Conservation (phyloP, 2,329 filamentous ascomycete genomes). For the Colletotrichum musicola region DNA sequence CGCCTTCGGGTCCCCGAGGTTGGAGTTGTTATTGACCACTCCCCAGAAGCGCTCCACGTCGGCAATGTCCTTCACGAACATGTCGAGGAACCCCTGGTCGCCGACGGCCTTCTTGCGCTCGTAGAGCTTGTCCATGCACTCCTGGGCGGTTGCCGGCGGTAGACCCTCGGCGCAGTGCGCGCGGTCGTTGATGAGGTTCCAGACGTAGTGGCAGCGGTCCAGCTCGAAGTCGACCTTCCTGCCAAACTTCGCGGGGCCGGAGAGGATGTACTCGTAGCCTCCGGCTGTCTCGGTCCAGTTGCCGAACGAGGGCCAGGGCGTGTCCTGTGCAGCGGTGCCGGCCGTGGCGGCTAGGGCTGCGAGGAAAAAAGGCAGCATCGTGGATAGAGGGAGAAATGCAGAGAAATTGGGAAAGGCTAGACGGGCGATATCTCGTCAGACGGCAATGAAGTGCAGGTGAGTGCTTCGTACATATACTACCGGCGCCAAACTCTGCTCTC, state of each 20-base stretch:
- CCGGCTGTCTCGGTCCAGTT: conserved; percentile 29
- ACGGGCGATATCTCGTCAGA: too few relatives aligned
- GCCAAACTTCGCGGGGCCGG: conserved; percentile 28
- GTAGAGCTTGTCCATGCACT: conserved; percentile 32
- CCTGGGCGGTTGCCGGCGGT: background rate
- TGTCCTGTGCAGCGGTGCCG: background rate
- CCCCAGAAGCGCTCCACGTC: conserved; percentile 45
- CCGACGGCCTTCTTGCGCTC: conserved; percentile 44
- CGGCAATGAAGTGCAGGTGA: too few relatives aligned
- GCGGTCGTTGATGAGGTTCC: conserved; percentile 14
- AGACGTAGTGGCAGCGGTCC: conserved; percentile 36
- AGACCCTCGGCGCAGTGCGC: background rate
- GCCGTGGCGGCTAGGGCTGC: background rate
- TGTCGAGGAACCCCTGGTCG: conserved; percentile 41
- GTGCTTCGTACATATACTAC: too few relatives aligned
- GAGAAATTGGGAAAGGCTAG: too few relatives aligned
- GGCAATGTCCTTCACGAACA: conserved; percentile 43
- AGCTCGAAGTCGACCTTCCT: conserved; percentile 37
- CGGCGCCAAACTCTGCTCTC: too few relatives aligned
- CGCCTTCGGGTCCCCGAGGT: conserved; percentile 38
- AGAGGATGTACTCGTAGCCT: conserved; percentile 29
- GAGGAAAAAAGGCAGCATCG: conserved; percentile 4
- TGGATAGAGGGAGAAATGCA: background rate
- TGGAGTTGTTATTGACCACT: conserved; percentile 37
- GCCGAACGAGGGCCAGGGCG: conserved; percentile 27